Evolutionary conservation across 2,329 filamentous ascomycete species (phyloP).

Genomic region (Aureobasidium sp.): DNA sequence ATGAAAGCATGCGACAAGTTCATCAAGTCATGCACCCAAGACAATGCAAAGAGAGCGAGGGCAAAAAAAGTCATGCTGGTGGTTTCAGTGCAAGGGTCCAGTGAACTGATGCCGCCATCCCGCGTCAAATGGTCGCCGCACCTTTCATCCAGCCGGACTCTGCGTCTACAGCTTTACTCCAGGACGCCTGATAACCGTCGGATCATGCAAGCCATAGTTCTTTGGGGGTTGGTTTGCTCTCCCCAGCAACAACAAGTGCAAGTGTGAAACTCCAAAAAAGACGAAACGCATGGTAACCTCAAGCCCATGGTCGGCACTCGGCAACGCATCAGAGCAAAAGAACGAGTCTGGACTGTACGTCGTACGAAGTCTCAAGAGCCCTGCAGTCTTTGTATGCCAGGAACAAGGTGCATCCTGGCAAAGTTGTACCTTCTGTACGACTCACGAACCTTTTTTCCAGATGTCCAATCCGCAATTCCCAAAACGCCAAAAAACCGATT

Average conservation of each 20-base stretch:
- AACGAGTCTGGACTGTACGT: not conserved
- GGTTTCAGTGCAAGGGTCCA: not conserved
- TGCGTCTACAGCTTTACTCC: not conserved
- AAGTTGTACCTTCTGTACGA: not conserved
- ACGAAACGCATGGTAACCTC: not conserved
- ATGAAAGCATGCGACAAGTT: not conserved
- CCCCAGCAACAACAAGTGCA: not conserved
- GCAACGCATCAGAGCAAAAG: not conserved
- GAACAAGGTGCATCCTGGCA: not conserved
- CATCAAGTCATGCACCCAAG: not conserved
- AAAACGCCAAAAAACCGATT: too few relatives aligned
- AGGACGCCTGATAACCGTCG: not conserved
- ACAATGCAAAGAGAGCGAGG: not conserved
- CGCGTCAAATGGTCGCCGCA: slow-evolving; percentile 2
- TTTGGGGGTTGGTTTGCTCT: not conserved
- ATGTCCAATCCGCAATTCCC: too few relatives aligned
- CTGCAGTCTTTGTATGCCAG: not conserved
- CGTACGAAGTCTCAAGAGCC: not conserved
- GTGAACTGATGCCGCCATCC: not conserved
- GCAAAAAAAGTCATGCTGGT: not conserved
- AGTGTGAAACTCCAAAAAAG: not conserved
- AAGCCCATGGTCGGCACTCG: not conserved
- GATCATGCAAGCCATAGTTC: not conserved
- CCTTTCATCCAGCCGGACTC: slow-evolving; percentile 3
- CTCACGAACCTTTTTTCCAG: not conserved